These are phyloP conservation scores for Globisporangium cylindrosporum DNA, from an alignment of 352 stramenopile species.

Conservation along the genomic window DNA sequence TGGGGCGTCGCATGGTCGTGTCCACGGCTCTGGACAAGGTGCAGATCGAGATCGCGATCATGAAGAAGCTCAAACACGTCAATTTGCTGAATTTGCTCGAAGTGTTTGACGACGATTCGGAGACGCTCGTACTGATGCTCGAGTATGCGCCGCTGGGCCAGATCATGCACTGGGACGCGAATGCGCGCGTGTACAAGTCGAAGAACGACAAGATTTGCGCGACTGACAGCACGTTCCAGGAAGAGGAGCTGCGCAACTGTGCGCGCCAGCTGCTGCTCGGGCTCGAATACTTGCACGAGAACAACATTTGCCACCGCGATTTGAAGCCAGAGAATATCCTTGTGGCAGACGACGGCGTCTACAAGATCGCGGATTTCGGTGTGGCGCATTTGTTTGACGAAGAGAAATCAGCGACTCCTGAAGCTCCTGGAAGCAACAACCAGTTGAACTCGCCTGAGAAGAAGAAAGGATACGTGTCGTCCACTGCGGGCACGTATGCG, in stretches of 20 bases:
- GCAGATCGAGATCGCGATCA: constrained; percentile 86
- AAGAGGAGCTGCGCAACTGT: constrained; percentile 57
- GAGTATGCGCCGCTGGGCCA: constrained; percentile 80
- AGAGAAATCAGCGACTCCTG: constrained; percentile 19
- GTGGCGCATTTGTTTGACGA: constrained; percentile 84
- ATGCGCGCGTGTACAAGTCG: constrained; percentile 49
- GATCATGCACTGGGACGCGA: constrained; percentile 82
- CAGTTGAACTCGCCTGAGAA: constrained; percentile 21
- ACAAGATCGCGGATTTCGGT: constrained; percentile 86
- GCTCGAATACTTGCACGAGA: constrained; percentile 82
- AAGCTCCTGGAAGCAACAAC: constrained; percentile 12
- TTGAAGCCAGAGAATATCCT: constrained; percentile 87
- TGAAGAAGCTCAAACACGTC: constrained; percentile 83
- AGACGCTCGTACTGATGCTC: constrained; percentile 83
- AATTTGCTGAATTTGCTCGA: constrained; percentile 81
- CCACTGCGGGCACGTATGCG: constrained; percentile 80
- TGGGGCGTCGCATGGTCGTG: constrained; percentile 79
- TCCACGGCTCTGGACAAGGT: constrained; percentile 86
- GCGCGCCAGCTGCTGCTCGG: constrained; percentile 73
- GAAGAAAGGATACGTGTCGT: constrained; percentile 74
- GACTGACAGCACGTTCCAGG: constrained; percentile 31
- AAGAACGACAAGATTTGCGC: constrained; percentile 22
- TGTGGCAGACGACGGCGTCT: constrained; percentile 55
- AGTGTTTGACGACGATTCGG: constrained; percentile 80
- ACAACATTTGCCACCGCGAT: constrained; percentile 86